Evolutionary conservation across 331 rosid species (phyloP).

Genomic region (Cydonia oblonga): DNA sequence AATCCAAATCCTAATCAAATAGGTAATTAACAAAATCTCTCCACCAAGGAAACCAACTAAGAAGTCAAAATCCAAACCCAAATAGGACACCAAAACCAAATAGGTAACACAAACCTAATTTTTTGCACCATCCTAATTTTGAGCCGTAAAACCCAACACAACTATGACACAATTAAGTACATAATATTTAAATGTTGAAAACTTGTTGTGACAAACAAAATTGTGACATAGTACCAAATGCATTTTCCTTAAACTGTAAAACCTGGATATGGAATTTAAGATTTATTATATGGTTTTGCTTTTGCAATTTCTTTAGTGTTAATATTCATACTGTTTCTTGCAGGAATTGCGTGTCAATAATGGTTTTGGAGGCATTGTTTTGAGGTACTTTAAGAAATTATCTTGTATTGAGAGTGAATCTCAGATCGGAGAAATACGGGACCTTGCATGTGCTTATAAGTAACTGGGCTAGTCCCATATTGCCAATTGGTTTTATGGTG

Average conservation of each 20-base stretch:
- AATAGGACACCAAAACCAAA: too few species aligned
- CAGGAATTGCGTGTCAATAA: constrained; percentile 85
- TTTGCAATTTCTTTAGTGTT: background rate
- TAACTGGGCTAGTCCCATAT: too few species aligned
- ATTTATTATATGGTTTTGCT: background rate
- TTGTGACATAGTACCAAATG: background rate
- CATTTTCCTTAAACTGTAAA: background rate
- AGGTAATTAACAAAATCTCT: too few species aligned
- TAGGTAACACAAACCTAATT: too few species aligned
- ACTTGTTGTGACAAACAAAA: background rate
- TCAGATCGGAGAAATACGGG: too few species aligned
- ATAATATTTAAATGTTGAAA: background rate
- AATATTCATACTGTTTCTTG: constrained; percentile 24
- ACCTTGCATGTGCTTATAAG: too few species aligned
- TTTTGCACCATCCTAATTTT: too few species aligned
- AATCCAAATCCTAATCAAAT: too few species aligned
- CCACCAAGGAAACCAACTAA: too few species aligned
- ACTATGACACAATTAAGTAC: background rate
- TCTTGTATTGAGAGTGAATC: background rate
- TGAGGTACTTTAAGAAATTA: constrained; percentile 44
- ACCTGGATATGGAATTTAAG: background rate
- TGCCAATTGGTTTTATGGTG: too few species aligned
- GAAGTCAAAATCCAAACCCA: too few species aligned
- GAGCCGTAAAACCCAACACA: too few species aligned
- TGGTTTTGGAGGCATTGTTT: constrained; percentile 87